Conservation (phyloP, 2,329 filamentous ascomycete genomes). For the Alternaria arbusti region DNA sequence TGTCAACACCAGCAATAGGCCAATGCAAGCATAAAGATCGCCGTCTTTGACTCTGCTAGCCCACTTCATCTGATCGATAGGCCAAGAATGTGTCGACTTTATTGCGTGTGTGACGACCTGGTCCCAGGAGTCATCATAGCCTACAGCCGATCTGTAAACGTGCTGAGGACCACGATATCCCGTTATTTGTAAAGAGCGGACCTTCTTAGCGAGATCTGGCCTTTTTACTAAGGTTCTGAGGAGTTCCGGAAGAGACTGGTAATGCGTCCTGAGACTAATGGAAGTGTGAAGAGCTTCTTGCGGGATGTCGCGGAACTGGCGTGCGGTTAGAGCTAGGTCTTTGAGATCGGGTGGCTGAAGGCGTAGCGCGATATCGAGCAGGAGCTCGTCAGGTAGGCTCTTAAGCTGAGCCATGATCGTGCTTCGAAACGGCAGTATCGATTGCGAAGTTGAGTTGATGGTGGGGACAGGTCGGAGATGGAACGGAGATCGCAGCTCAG, state of each 20-base stretch:
- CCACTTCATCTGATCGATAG: neutral
- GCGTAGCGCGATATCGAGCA: neutral
- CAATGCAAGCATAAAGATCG: neutral
- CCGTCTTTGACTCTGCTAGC: neutral
- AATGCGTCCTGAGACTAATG: neutral
- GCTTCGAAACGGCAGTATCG: neutral
- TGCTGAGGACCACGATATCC: neutral
- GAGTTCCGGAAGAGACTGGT: neutral
- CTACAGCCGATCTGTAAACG: neutral
- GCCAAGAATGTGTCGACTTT: neutral
- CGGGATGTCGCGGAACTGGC: neutral
- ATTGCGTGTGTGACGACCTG: neutral
- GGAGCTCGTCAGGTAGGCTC: neutral
- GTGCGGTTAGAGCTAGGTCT: neutral
- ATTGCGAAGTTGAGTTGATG: no score
- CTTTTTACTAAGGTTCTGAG: neutral
- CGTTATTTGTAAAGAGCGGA: neutral
- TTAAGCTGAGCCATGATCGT: neutral
- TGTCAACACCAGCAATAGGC: neutral
- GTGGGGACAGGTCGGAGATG: no score
- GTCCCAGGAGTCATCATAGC: neutral
- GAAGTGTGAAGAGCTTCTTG: neutral
- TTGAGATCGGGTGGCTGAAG: neutral
- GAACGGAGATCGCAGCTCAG: no score
- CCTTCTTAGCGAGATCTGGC: neutral